Evolutionary conservation across 2,329 filamentous ascomycete species (phyloP), one percentile per base, ranked within the genome.

Genomic region (Emydomyces testavorans): DNA sequence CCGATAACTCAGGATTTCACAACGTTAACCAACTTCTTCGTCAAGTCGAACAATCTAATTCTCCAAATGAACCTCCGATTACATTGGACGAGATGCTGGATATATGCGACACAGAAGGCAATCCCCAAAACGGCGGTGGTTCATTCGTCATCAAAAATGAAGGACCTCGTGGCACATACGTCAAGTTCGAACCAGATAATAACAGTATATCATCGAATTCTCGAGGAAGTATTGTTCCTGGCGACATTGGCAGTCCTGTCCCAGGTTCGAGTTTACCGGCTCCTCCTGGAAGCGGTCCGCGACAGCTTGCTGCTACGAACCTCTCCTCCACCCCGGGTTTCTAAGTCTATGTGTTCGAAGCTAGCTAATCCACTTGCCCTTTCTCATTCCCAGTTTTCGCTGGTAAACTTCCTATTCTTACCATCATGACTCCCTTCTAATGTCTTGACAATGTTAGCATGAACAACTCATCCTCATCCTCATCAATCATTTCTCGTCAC

Each of bases 21-120:
- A 77, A 83, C 50, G 74, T 93, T 18, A 71, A 76, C 21, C 68
- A 73, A 16, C 74, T 85, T 40, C 71, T 79, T 28, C 70, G 67
- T 24, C 74, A 88, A 58, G 80, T 88, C 56, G 49, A 55, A 28
- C 74, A 77, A 47, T 72, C 85, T 24, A 79, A 80, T 46, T 69
- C 70, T 28, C 67, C 75, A n/a, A 72, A 72, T 46, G 76, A 82
- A 50, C 65, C 73, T 21, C 61, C 70, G 57, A 78, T 71, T 63
- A 72, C 54, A 64, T 79, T 71, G 59, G 74, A 72, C 21, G 89
- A 95, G 58, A 74, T 96, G 57, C 73, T 90, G 32, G 80, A 85
- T 49, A 82, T 93, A 50, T 92, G 85, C 63, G 90, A 96, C 58
- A 94, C 90, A 0, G 86, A 94, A 62, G 92, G 92, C 49, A 93